phyloP scores from a whole-genome alignment of 169 alveolate genomes.

The Cryptosporidium tyzzeri region DNA sequence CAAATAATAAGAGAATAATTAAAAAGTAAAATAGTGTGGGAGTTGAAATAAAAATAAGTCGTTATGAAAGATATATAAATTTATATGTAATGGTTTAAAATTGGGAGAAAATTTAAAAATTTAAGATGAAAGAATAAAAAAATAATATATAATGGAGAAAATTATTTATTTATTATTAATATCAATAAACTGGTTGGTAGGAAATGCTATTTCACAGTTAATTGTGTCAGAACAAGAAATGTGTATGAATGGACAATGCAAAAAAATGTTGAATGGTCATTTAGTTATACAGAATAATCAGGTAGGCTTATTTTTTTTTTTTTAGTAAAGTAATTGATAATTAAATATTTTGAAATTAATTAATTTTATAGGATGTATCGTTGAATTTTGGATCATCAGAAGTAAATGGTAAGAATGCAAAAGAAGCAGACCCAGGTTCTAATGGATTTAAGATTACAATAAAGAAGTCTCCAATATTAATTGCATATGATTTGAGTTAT shows the following conservation, averaged over 20 bases:
- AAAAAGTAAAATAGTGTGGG: conserved; percentile 16
- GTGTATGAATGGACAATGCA: conserved; percentile 73
- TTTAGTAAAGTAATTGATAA: not conserved
- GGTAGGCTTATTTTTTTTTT: conserved; percentile 27
- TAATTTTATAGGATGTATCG: conserved; percentile 37
- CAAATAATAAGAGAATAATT: not conserved
- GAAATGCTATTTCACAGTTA: conserved; percentile 24
- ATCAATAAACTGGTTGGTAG: not conserved
- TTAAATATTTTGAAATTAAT: not conserved
- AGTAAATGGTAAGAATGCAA: conserved; percentile 65
- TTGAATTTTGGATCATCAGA: conserved; percentile 40
- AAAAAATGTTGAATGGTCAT: conserved; percentile 63
- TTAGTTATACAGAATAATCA: conserved; percentile 64
- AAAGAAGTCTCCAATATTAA: conserved; percentile 60
- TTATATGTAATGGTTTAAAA: not conserved
- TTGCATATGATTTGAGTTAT: conserved; percentile 57
- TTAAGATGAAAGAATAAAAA: not conserved
- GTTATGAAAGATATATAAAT: not conserved
- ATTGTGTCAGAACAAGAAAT: conserved; percentile 70
- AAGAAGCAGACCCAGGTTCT: conserved; percentile 67
- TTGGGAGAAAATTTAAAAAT: not conserved
- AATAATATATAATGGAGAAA: conserved; percentile 1
- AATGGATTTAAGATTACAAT: conserved; percentile 66
- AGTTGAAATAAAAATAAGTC: not conserved
- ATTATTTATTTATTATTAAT: not conserved